A percentile compares a stretch with the other conserved stretches of the same genome.
These are phyloP conservation scores for Danielia oregonensis DNA, from an alignment of 805 yeast species.

Conservation along the genomic window DNA sequence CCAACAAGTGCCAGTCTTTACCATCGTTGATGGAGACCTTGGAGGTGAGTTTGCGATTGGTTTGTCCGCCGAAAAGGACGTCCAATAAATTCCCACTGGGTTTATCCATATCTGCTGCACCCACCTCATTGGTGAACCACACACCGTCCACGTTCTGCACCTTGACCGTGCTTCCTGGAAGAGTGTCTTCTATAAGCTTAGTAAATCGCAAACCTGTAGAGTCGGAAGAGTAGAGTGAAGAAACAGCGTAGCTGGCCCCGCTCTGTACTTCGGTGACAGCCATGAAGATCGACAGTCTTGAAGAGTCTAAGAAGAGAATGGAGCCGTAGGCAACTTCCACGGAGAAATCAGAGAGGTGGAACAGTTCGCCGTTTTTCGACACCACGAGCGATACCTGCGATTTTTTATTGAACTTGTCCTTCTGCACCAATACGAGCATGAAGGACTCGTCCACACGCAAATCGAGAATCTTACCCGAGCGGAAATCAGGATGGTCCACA, in stretches of 20 bases:
- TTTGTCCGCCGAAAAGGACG: conserved; percentile 2
- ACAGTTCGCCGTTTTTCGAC: conserved; percentile 44
- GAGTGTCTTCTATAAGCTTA: conserved; percentile 40
- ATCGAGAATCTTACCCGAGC: conserved; percentile 29
- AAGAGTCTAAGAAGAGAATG: conserved; percentile 35
- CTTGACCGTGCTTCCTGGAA: conserved; percentile 41
- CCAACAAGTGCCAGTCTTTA: conserved; percentile 46
- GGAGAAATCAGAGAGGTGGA: conserved; percentile 38
- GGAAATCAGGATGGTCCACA: conserved; percentile 23
- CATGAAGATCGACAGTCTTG: conserved; percentile 32
- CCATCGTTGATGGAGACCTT: conserved; percentile 53
- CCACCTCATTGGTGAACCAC: conserved; percentile 40
- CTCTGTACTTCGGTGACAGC: conserved; percentile 21
- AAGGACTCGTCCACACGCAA: conserved; percentile 39
- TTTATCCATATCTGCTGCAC: neutral
- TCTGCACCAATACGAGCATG: conserved; percentile 34
- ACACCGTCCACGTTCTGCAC: conserved; percentile 58
- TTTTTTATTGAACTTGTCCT: conserved; percentile 39
- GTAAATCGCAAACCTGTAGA: conserved; percentile 54
- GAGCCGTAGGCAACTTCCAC: conserved; percentile 34
- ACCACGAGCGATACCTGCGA: conserved; percentile 39
- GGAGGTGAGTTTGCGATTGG: conserved; percentile 17
- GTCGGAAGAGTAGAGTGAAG: conserved; percentile 49
- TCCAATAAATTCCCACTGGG: conserved; percentile 23
- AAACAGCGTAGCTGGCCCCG: conserved; percentile 3